A percentile compares a stretch with the other conserved stretches of the same genome.
phyloP scores from a whole-genome alignment of 345 rosid genomes.

The Microcos paniculata region DNA sequence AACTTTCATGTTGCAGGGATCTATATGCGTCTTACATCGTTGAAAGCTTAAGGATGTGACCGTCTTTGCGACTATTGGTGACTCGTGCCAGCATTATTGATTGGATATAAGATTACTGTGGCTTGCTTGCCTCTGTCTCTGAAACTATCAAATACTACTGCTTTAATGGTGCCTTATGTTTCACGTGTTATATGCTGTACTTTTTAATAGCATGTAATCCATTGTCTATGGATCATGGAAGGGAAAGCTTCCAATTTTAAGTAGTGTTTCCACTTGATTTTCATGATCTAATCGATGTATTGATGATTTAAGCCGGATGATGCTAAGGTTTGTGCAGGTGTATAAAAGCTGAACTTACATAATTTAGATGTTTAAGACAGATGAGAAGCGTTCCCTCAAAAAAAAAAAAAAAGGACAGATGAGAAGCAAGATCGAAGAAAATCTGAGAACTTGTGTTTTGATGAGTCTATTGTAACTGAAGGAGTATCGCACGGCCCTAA shows the following conservation, averaged over 20 bases:
- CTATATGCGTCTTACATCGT: constrained; percentile 89
- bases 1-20: constrained; percentile 66
- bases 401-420: too few relatives aligned
- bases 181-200: neutral
- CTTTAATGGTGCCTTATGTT: neutral
- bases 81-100: neutral
- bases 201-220: neutral
- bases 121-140: neutral
- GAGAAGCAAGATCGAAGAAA: neutral
- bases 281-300: neutral
- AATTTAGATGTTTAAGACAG: neutral
- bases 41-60: constrained; percentile 79
- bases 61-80: neutral
- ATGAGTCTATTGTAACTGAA: neutral
- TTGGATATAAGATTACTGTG: neutral
- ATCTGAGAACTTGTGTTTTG: neutral
- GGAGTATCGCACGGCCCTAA: neutral
- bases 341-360: neutral
- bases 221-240: neutral
- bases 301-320: neutral
- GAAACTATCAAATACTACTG: neutral
- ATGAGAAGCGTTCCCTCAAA: too few relatives aligned
- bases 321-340: neutral
- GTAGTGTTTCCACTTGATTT: constrained; percentile 2
- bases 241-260: neutral